These are phyloP conservation scores for Anacardium occidentale DNA, from an alignment of 345 rosid species.

Conservation along the genomic window DNA sequence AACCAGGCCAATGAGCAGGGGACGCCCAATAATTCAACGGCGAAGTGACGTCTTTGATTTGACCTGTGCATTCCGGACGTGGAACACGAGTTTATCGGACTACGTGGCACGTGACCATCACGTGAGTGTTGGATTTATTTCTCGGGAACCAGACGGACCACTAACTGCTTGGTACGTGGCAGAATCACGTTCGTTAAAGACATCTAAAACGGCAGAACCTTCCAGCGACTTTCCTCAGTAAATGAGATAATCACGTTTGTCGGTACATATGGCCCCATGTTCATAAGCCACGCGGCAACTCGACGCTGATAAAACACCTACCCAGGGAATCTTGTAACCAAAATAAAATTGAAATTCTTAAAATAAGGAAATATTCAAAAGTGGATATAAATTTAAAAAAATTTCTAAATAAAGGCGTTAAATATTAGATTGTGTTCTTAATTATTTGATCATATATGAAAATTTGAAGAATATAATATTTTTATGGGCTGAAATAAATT, in stretches of 20 bases:
- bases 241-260: constrained; percentile 13
- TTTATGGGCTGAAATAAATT: constrained; percentile 3
- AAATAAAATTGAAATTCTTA: no score
- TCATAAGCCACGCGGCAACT: constrained; percentile 58
- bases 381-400: no score
- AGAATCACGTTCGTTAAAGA: constrained; percentile 12
- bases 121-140: not conserved
- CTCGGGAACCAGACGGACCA: not conserved
- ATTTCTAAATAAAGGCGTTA: no score
- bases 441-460: not conserved
- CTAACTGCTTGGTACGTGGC: constrained; percentile 21
- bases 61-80: not conserved
- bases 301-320: constrained; percentile 41
- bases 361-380: no score
- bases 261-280: constrained; percentile 17
- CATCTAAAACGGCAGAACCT: constrained; percentile 23
- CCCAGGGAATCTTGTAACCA: constrained; percentile 21
- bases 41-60: not conserved
- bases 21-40: not conserved
- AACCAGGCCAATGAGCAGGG: not conserved
- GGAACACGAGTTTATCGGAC: not conserved
- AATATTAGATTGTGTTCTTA: no score
- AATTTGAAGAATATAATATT: constrained; percentile 12
- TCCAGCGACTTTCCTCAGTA: constrained; percentile 31
- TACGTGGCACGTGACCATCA: not conserved